These are phyloP conservation scores for Erysimum cheiranthoides DNA, from an alignment of 345 rosid species.

Conservation along the genomic window DNA sequence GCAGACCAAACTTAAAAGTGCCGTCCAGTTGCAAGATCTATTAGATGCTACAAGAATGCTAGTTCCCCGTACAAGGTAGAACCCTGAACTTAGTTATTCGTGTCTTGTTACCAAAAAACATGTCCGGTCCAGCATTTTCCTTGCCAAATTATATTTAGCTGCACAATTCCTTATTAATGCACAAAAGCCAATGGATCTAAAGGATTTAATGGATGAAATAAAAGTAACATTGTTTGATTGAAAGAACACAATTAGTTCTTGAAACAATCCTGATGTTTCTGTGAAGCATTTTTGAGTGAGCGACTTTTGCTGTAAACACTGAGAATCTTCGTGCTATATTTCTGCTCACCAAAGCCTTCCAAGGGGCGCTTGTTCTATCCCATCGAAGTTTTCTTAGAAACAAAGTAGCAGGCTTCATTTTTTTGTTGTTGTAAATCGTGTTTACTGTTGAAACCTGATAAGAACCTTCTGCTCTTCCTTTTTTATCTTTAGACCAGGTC, in stretches of 20 bases:
- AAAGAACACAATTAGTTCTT: neutral
- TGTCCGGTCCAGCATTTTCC: neutral
- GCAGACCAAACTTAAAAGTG: slow-evolving; percentile 99
- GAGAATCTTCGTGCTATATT: slow-evolving; percentile 7
- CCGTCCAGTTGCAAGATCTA: slow-evolving; percentile 95
- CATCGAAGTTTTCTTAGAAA: neutral
- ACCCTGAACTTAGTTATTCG: neutral
- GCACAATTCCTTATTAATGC: slow-evolving; percentile 7
- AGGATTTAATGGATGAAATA: neutral
- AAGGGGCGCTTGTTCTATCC: slow-evolving; percentile 4
- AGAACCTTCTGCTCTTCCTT: slow-evolving; percentile 25
- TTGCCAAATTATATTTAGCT: slow-evolving; percentile 6
- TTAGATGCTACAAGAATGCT: slow-evolving; percentile 97
- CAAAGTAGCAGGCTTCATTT: slow-evolving; percentile 9
- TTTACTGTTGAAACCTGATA: slow-evolving; percentile 15
- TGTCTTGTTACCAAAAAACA: slow-evolving; percentile 10
- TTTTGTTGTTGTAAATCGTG: neutral
- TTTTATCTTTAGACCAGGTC: slow-evolving; percentile 57
- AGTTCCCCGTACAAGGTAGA: slow-evolving; percentile 95
- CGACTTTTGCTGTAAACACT: neutral
- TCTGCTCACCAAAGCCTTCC: slow-evolving; percentile 13
- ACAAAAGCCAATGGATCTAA: slow-evolving; percentile 1
- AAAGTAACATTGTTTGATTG: neutral
- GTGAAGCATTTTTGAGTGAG: neutral
- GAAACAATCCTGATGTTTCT: slow-evolving; percentile 8